Evolutionary conservation across 139 green algal species (phyloP).

Genomic region (Mychonastes homosphaera): DNA sequence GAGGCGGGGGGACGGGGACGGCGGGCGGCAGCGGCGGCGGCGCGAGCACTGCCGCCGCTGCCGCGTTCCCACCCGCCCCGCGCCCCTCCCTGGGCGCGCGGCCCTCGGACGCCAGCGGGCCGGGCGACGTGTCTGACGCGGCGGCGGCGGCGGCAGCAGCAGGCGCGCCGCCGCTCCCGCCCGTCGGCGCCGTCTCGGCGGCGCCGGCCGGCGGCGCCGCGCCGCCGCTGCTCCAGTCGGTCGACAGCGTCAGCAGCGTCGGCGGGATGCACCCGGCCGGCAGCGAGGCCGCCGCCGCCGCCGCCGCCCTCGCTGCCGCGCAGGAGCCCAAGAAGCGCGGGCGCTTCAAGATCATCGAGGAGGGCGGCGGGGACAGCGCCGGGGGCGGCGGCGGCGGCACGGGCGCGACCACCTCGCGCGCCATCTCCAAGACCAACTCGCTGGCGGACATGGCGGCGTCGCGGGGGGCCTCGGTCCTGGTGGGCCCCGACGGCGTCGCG

Average conservation of each 20-base stretch:
- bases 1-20: too few species aligned
- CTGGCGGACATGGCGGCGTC: slow-evolving; percentile 19
- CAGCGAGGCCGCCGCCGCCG: background rate
- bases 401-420: background rate
- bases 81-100: too few species aligned
- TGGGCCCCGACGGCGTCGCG: slow-evolving; percentile 14
- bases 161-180: background rate
- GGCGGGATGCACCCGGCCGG: background rate
- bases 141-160: background rate
- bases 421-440: slow-evolving; percentile 22
- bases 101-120: too few species aligned
- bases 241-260: background rate
- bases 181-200: background rate
- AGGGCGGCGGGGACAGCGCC: slow-evolving; percentile 22
- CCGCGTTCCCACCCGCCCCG: too few species aligned
- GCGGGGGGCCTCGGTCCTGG: too few species aligned
- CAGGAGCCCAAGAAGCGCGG: slow-evolving; percentile 49
- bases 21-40: too few species aligned
- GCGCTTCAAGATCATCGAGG: slow-evolving; percentile 72
- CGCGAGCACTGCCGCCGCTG: too few species aligned
- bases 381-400: background rate
- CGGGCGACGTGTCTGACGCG: background rate
- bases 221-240: background rate
- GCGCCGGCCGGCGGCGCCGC: background rate
- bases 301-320: background rate